Evolutionary conservation across 1,139 yeast genomes (phyloP).

Genomic region (Suhomyces bolitotheri): DNA sequence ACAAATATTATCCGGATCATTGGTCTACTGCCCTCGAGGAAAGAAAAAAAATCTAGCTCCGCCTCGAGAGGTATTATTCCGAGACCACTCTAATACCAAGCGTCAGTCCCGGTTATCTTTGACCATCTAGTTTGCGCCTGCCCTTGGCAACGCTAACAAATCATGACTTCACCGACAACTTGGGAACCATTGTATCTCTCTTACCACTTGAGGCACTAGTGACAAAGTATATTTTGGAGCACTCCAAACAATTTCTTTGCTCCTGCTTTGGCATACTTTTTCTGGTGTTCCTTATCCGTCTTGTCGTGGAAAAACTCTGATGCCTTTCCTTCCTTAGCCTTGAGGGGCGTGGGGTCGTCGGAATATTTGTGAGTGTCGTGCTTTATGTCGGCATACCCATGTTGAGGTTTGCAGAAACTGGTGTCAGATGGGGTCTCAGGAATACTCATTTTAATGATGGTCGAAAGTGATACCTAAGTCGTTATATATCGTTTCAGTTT

Average conservation of each 20-base stretch:
- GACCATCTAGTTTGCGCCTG: too few species aligned
- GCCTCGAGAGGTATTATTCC: too few species aligned
- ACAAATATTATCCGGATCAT: too few species aligned
- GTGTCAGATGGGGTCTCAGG: conserved; percentile 36
- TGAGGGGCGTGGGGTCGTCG: conserved; percentile 39
- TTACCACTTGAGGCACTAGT: too few species aligned
- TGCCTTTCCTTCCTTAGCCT: conserved; percentile 30
- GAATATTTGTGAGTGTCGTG: conserved; percentile 36
- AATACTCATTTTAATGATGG: conserved; percentile 19
- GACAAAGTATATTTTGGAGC: conserved; percentile 9
- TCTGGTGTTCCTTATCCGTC: conserved; percentile 40
- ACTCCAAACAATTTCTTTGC: conserved; percentile 25
- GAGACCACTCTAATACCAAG: too few species aligned
- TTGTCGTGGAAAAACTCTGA: conserved; percentile 30
- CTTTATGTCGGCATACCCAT: conserved; percentile 34
- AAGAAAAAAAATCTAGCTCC: too few species aligned
- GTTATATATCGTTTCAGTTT: conserved; percentile 5
- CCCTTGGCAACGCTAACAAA: too few species aligned
- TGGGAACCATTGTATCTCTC: too few species aligned
- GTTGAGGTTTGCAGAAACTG: conserved; percentile 31
- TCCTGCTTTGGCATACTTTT: conserved; percentile 38
- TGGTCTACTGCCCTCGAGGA: too few species aligned
- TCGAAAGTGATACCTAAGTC: background rate
- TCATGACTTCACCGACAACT: too few species aligned
- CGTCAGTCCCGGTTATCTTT: too few species aligned